Base-by-base conservation (phyloP, 208 protist species). In the Leishmania braziliensis region DNA sequence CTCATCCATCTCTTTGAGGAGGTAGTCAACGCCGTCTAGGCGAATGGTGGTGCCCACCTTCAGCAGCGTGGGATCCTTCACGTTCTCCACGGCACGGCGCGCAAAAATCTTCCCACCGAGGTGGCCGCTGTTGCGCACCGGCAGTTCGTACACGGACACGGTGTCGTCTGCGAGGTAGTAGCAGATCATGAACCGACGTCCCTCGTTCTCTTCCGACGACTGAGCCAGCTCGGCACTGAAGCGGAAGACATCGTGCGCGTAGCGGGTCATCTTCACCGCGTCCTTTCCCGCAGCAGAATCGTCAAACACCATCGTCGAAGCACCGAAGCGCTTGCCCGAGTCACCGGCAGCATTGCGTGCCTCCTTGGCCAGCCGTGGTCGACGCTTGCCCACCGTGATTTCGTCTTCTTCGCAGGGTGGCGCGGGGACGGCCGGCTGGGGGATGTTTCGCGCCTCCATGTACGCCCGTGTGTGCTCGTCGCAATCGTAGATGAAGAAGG, bases 81-180 rank as follows among this genome's bases (percentile, higher is more conserved):
- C 83, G 77, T 95, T 84, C 39, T 90, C 83, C 58, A 96, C 84
- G 83, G 60, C 77, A 86, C 97, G 91, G 84, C 96, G 95, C 86
- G 96, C 79, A 86, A 96, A 92, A 84, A 93, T 94, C 80, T 92
- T 95, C 46, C 98, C 99, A 62, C 99, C 98, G 16, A 92, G 86
- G 78, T 99, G 95, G 33, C 98, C 98, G 81, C 88, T 97, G 88
- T 99, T 99, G 56, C 89, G 77, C 39, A 97, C 82, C 29, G 84
- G 76, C 53, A 96, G 66, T 89, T 99, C 98, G 80, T 91, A 92
- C 14, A 99, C 88, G 29, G 94, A 93, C 23, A 99, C 91, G 50
- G 98, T 98, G 85, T 99, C 97, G 82, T 99, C 98, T 18, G 95
- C 92, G 3, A 99, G 93, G 85, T 98, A 99, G 87, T 97, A 98